Evolutionary conservation across 768 basidiomycete species (phyloP), one percentile per base, ranked within the genome.

Genomic region (Lentinula detonsa): DNA sequence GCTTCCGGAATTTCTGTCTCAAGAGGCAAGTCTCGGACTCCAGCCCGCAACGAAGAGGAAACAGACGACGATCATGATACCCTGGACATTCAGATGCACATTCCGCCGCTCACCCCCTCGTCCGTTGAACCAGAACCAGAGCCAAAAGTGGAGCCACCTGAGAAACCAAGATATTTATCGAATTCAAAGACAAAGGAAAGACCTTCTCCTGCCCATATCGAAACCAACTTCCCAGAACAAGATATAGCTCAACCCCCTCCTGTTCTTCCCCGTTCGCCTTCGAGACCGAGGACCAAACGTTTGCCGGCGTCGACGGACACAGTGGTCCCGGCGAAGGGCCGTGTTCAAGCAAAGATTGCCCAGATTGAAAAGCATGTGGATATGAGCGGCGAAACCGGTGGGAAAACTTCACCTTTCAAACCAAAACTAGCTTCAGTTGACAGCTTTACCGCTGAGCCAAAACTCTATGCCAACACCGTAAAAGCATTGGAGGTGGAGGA

Each of bases 1-100:
- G 73, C 69, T 49, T 75, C 74, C 31, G 70, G 71, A 6, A 69
- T 71, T 56, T 73, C 74, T 5, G 73, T 72, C 4, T 70, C 71
- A 33, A 71, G 42, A 37, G 16, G 6, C 4, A n/a, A 55, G 34
- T 43, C 37, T 42, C 61, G 54, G n/a, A 16, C 42, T 31, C 21
- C 42, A 4, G 15, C 21, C 11, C 48, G 5, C 16, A 40, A 34
- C 15, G 18, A 52, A 33, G 60, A 61, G 51, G 31, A 45, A n/a
- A 23, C 16, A 6, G 52, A 61, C 21, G 40, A 61, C 15, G 60
- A 55, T 40, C 5, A 34, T 34, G 57, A 59, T 49, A 5, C 43
- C 15, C 21, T 45, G 46, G 16, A 48, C 10, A 59, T 49, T 15
- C 11, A 34, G 7, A 35, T 56, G 23, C 55, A 46, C 15, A 23